Evolutionary conservation across 1,284 basidiomycete genomes (phyloP), one percentile per base, ranked within the genome.

Genomic region (Paramarasmius palmivorus): DNA sequence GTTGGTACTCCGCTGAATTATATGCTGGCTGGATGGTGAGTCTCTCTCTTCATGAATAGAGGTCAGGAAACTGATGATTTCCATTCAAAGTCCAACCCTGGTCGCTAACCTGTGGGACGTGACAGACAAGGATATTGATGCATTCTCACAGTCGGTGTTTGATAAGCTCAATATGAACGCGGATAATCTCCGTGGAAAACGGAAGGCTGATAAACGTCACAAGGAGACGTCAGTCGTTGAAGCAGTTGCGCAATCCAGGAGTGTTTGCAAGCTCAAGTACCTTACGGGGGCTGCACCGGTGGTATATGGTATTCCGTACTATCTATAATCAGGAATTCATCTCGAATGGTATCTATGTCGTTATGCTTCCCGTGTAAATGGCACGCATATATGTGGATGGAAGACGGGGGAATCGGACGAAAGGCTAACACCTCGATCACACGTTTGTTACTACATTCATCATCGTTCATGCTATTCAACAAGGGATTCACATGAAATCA

Each of bases 61-160:
- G 49, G 40, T 4, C 20, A 45, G 15, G 40, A 42, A 32, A 10
- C 36, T 23, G 47, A 23, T 59, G 6, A 60, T 52, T 50, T 32
- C 5, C 40, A 57, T 26, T 46, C 54, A 14, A 62, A 95, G 94
- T 59, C 96, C 97, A 4, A 90, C 93, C 1, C 78, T 99, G 44
- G 85, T 98, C 12, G 97, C 92, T 0, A 98, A 96, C 65, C 73
- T 99, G 15, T 99, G 97, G 96, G 96, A 99, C 67, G 95, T 98
- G 22, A 99, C 97, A 0, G 96, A 99, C 74, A 84, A 90, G 47
- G 96, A 99, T 67, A 95, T 98, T 59, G 96, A 99, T 73, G 90
- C 91, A 60, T 85, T 98, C 57, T 90, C 94, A 6, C 86, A 90
- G 60, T 76, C 84, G 0, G 93, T 98, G 6, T 89, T 98, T 63